Base-by-base conservation (phyloP, 2,329 filamentous ascomycete genomes). In the Lachnellula subtilissima region DNA sequence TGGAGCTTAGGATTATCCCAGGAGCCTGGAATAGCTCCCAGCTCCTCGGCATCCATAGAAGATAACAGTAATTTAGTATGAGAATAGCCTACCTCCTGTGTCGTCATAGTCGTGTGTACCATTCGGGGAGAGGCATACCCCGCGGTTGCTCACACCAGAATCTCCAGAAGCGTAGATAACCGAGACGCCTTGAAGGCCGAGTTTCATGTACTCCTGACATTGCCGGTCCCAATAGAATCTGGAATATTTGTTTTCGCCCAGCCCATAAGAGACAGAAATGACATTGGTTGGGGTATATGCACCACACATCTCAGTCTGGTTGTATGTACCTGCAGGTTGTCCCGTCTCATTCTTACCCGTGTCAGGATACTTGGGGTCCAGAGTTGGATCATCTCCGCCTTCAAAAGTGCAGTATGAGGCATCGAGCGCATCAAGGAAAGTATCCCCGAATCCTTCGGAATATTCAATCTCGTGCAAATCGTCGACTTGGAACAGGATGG, bases 201-300 rank as follows among this genome's bases (percentile, higher is more conserved):
- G 74, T 65, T 81, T 81, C 68, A 81, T 69, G 61, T 77, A 76
- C 70, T 78, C 76, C 52, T 69, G 67, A 66, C 76, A 78, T 66
- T 78, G 76, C 5, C 76, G 73, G 60, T 78, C 71, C 64, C 80
- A 76, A 67, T 85, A 85, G 58, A 71, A 73, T 73, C 68, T 0
- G 81, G 79, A n/a, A 83, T 71, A 37, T 78, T 1, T 76, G 14
- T 71, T 70, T 66, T 85, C 81, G 37, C 75, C 73, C 47, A 76
- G 74, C 40, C 78, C 79, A 64, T 82, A 82, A 14, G 76, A 79
- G 60, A 83, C 77, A 40, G 73, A 75, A 59, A 82, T 76, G 22
- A 63, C 59, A 42, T 63, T 63, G 28, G 62, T 61, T 22, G 61
- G 62, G 61, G 75, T 72, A 70, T 75, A 79, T 12, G 75, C 70